Conservation (phyloP, 345 rosid species). For the rapeseed (Brassica napus) region Da-Ae NC_063438.1:6380501-6381000, state of each 20-base stretch:
- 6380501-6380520: neutral
- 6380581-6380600: constrained; percentile 30
- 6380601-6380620: constrained; percentile 35
- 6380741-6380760: constrained; percentile 6
- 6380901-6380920: neutral
- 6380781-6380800: constrained; percentile 33
- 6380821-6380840: neutral
- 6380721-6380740: constrained; percentile 18
- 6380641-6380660: constrained; percentile 35
- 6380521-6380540: neutral
- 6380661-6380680: constrained; percentile 20
- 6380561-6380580: constrained; percentile 29
- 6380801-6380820: constrained; percentile 30
- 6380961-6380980: no score
- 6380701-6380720: constrained; percentile 19
- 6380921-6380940: no score
- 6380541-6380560: constrained; percentile 16
- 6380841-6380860: constrained; percentile 18
- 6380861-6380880: neutral
- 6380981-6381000: no score
- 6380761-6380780: constrained; percentile 26
- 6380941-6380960: no score
- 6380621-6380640: constrained; percentile 36
- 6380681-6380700: constrained; percentile 20
- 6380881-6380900: neutral